phyloP scores from a whole-genome alignment of 2,329 filamentous ascomycete genomes.

The Fusarium beomiforme region DNA sequence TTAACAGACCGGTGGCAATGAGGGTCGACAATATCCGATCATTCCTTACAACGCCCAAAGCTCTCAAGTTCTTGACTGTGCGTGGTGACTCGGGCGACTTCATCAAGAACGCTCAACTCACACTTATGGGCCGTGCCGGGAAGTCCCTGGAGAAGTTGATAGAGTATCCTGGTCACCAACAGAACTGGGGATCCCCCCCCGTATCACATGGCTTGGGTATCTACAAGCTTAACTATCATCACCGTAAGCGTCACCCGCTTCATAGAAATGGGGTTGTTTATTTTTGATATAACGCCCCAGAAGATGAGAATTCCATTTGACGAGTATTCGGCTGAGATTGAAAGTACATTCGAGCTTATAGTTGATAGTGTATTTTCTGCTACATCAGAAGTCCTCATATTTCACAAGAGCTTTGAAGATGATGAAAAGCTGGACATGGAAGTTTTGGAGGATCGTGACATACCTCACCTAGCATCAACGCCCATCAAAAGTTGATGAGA shows the following conservation, averaged over 20 bases:
- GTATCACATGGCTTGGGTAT: no score
- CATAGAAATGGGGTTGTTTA: no score
- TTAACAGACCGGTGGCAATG: no score
- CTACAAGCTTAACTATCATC: no score
- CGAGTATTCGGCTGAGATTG: no score
- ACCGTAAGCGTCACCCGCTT: no score
- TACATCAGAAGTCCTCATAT: not conserved
- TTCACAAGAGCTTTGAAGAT: not conserved
- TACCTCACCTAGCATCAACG: not conserved
- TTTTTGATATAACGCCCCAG: no score
- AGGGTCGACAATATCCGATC: no score
- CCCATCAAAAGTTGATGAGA: fast-evolving
- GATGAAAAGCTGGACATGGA: not conserved
- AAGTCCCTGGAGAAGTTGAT: not conserved
- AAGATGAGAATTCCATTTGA: no score
- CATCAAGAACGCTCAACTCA: not conserved
- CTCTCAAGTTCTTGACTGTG: not conserved
- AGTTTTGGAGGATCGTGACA: not conserved
- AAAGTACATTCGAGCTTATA: no score
- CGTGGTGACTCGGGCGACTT: not conserved
- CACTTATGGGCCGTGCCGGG: not conserved
- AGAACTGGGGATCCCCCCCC: no score
- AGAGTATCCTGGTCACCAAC: not conserved
- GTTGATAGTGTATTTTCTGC: not conserved
- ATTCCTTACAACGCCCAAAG: not conserved